Evolutionary conservation across 306 rosid species (phyloP).

Genomic region (Rosa persica): DNA sequence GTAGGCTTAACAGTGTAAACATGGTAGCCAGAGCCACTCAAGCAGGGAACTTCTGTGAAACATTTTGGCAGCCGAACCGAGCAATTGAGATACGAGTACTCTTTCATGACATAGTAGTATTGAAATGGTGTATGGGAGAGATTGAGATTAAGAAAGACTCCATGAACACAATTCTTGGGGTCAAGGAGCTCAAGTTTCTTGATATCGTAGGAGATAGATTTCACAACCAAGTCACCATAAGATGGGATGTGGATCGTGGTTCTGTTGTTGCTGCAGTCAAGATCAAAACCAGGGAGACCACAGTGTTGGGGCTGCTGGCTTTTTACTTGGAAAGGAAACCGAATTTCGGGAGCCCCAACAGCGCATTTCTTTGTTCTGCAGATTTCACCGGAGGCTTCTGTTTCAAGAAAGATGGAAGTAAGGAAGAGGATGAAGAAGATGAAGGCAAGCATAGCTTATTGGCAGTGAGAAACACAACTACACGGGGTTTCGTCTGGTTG

Average conservation of each 20-base stretch:
- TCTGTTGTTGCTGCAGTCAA: constrained; percentile 40
- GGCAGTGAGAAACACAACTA: constrained; percentile 1
- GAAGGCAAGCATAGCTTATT: constrained; percentile 41
- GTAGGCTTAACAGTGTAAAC: constrained; percentile 63
- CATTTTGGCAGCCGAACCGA: constrained; percentile 31
- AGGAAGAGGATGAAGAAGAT: constrained; percentile 37
- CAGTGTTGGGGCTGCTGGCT: constrained; percentile 16
- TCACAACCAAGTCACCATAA: constrained; percentile 51
- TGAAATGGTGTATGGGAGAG: constrained; percentile 62
- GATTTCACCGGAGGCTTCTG: constrained; percentile 21
- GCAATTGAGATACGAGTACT: constrained; percentile 63
- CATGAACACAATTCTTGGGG: constrained; percentile 57
- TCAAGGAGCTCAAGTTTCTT: constrained; percentile 58
- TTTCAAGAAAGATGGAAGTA: constrained; percentile 33
- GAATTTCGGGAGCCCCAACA: constrained; percentile 36
- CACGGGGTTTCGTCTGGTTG: not conserved
- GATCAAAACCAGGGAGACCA: constrained; percentile 33
- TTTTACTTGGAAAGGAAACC: constrained; percentile 47
- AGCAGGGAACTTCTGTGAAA: constrained; percentile 58
- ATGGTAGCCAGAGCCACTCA: constrained; percentile 46
- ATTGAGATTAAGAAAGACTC: constrained; percentile 66
- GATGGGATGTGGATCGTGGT: constrained; percentile 62
- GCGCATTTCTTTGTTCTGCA: constrained; percentile 32
- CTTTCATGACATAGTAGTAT: constrained; percentile 46
- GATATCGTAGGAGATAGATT: constrained; percentile 64